phyloP scores from a whole-genome alignment of 108 stramenopile genomes.

The Cyclotella cryptica region DNA sequence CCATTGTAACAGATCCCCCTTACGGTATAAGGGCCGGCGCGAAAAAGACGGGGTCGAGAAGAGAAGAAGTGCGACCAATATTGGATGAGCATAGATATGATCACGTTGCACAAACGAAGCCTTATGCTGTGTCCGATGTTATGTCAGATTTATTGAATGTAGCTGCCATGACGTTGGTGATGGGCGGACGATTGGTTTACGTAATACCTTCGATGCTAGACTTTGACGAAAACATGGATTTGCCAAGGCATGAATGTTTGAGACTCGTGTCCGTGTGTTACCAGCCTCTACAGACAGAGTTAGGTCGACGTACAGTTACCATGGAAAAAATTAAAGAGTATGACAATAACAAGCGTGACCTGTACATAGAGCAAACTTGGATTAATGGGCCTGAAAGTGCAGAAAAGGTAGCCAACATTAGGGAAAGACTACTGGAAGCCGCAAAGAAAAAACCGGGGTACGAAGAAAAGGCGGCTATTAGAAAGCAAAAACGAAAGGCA shows the following conservation, averaged over 20 bases:
- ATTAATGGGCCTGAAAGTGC: conserved; percentile 77
- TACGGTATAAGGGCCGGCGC: conserved; percentile 97
- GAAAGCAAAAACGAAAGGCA: conserved; percentile 74
- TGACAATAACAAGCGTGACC: conserved; percentile 56
- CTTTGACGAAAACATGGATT: conserved; percentile 72
- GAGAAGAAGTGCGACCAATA: conserved; percentile 58
- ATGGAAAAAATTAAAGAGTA: conserved; percentile 84
- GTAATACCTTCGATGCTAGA: conserved; percentile 88
- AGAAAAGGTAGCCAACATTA: conserved; percentile 85
- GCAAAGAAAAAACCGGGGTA: conserved; percentile 82
- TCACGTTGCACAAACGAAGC: conserved; percentile 92
- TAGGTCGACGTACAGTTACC: conserved; percentile 83
- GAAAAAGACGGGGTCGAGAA: conserved; percentile 72
- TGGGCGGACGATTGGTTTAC: conserved; percentile 87
- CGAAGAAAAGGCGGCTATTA: conserved; percentile 73
- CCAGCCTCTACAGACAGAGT: conserved; percentile 78
- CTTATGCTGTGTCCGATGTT: conserved; percentile 90
- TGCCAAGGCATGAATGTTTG: conserved; percentile 86
- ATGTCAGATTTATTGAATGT: conserved; percentile 92
- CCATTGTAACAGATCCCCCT: conserved; percentile 85
- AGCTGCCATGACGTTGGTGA: conserved; percentile 75
- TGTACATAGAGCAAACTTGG: conserved; percentile 69
- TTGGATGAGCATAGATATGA: conserved; percentile 86
- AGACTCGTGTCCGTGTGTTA: conserved; percentile 79
- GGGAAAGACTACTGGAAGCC: conserved; percentile 79